A percentile compares a stretch with the other conserved stretches of the same genome.
Evolutionary conservation across 495 filamentous ascomycete species (phyloP).

Genomic region (Hyaloscypha finlandica): DNA sequence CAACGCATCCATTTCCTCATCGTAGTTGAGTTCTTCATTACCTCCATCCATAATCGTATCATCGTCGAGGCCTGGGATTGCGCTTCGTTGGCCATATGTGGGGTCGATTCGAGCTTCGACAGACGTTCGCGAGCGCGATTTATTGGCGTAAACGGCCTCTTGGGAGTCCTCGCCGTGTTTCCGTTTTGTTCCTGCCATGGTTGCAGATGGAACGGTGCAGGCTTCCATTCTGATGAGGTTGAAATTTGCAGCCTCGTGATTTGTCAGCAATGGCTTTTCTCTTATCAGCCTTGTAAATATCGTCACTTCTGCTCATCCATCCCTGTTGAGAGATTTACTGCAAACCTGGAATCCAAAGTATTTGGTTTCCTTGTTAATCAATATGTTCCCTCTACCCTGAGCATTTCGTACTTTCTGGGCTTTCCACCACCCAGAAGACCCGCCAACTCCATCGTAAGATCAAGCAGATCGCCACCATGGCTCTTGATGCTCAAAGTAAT

Average conservation of each 20-base stretch:
- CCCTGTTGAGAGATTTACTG: background rate
- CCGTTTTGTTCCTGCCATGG: constrained; percentile 27
- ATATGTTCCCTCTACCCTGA: constrained; percentile 3
- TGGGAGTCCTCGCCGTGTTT: constrained; percentile 19
- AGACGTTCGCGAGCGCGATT: constrained; percentile 23
- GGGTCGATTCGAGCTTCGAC: constrained; percentile 46
- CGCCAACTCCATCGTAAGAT: background rate
- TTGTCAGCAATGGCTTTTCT: background rate
- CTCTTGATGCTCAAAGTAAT: constrained; percentile 32
- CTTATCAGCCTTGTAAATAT: constrained; percentile 6
- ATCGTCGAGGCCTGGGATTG: constrained; percentile 73
- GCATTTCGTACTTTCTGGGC: background rate
- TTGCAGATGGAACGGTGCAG: background rate
- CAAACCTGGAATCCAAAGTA: background rate
- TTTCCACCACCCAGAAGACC: background rate
- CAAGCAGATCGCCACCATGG: constrained; percentile 20
- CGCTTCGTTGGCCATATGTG: constrained; percentile 73
- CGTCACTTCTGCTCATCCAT: background rate
- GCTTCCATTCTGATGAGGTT: background rate
- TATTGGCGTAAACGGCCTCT: constrained; percentile 16
- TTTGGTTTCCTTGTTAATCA: background rate
- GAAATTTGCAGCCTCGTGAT: constrained; percentile 20
- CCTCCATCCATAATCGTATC: constrained; percentile 48
- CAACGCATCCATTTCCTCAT: constrained; percentile 63
- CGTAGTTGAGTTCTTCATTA: constrained; percentile 56